These are phyloP conservation scores for Basidioascus undulatus DNA, from an alignment of 768 basidiomycete species.

Conservation along the genomic window DNA sequence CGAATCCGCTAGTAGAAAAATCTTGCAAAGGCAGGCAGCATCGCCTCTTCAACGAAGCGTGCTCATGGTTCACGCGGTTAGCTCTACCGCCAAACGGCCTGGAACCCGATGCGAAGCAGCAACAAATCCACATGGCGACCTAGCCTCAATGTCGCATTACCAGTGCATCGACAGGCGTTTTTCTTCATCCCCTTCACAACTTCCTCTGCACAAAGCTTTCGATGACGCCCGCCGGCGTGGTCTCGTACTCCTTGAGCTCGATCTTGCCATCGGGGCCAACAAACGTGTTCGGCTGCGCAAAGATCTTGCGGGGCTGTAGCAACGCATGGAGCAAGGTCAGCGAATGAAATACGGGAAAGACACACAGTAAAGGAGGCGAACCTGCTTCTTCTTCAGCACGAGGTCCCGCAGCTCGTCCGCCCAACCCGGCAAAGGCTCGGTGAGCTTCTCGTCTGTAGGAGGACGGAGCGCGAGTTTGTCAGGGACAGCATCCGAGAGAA, in stretches of 20 bases:
- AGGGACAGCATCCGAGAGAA: neutral
- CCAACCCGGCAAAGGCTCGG: conserved; percentile 47
- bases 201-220: conserved; percentile 57
- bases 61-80: too few relatives aligned
- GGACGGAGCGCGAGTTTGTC: neutral
- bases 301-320: conserved; percentile 57
- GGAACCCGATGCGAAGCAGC: too few relatives aligned
- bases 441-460: conserved; percentile 34
- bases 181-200: conserved; percentile 19
- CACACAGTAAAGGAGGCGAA: conserved; percentile 17
- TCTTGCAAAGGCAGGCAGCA: too few relatives aligned
- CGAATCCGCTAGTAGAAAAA: too few relatives aligned
- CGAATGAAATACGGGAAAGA: neutral
- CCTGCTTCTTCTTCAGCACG: conserved; percentile 55
- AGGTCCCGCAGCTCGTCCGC: conserved; percentile 48
- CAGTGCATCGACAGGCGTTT: too few relatives aligned
- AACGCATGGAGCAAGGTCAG: neutral
- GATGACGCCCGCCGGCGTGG: conserved; percentile 47
- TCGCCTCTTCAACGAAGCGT: too few relatives aligned
- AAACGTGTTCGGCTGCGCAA: conserved; percentile 56
- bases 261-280: conserved; percentile 33
- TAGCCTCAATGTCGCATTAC: too few relatives aligned
- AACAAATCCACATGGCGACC: too few relatives aligned
- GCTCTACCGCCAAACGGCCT: too few relatives aligned
- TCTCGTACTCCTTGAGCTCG: conserved; percentile 45